Base-by-base conservation (phyloP, 2,329 filamentous ascomycete genomes). In the Penicillium sp. region DNA sequence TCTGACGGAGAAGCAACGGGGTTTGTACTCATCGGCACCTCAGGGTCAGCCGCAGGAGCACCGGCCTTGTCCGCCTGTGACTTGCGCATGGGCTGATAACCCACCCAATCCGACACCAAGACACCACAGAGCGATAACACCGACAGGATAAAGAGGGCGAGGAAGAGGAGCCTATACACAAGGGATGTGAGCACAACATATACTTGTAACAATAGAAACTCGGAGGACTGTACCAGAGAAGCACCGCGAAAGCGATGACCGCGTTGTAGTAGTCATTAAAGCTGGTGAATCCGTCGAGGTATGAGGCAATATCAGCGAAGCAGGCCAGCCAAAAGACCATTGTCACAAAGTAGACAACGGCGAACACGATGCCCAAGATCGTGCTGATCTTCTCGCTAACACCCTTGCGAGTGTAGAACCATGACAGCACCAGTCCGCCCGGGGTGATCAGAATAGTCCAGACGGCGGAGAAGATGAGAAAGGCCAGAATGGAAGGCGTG, bases 321-420 rank as follows among this genome's bases (percentile, higher is more conserved):
- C 58, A 53, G 11, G 68, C 69, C 47, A 72, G 52, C 70, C 69
- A 72, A 49, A 72, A 72, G 19, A 71, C 61, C 62, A 61, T 68
- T 2, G 68, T 72, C n/a, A 69, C 46, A 39, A 68, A 66, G 56
- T 68, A 70, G 8, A 66, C 22, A 2, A 59, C 53, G 19, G 67
- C 52, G 14, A 66, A 60, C 4, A 24, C 53, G 10, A 64, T 54
- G 9, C 65, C 63, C 22, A 71, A 54, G 51, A 65, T 61, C 10
- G 39, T 57, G 45, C 67, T 68, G 24, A 67, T 52, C 42, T 57
- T 63, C 14, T 46, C 35, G n/a, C 21, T 61, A 10, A n/a, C 49
- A 8, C 62, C 60, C 43, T 61, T 65, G 16, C 58, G 54, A 14
- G 54, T 49, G 44, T 56, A 65, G 42, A 57, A 59, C 57, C 65